Evolutionary conservation across 2,329 filamentous ascomycete genomes (phyloP).

Genomic region (Colletotrichum sp.): DNA sequence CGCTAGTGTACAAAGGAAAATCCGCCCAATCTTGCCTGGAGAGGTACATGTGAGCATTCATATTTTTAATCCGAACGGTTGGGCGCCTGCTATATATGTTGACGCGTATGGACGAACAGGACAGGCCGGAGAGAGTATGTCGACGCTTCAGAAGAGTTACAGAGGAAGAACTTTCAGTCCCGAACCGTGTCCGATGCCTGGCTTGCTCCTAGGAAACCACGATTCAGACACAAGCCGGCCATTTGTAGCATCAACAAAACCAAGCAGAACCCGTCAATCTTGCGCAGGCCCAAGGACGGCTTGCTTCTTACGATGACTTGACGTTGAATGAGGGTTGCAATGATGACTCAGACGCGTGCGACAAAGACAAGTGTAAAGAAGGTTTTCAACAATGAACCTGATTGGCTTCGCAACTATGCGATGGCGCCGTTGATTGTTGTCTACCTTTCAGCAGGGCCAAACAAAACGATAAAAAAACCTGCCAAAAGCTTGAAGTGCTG

Average conservation of each 20-base stretch:
- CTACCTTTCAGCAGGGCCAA: neutral
- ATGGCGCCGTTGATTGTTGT: neutral
- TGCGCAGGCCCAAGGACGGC: neutral
- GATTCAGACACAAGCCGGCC: accelerated
- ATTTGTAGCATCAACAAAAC: neutral
- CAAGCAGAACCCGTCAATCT: neutral
- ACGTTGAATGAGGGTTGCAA: neutral
- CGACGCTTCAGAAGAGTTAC: neutral
- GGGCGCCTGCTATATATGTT: too few relatives aligned
- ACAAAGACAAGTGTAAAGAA: neutral
- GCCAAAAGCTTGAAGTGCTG: neutral
- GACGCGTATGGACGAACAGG: neutral
- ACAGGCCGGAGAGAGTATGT: neutral
- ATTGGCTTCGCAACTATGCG: neutral
- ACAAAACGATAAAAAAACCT: neutral
- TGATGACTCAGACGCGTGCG: neutral
- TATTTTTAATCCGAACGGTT: too few relatives aligned
- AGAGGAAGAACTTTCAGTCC: neutral
- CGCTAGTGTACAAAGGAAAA: too few relatives aligned
- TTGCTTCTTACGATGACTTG: neutral
- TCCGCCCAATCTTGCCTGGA: too few relatives aligned
- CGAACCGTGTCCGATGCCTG: neutral
- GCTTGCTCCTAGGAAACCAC: neutral
- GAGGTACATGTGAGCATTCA: too few relatives aligned
- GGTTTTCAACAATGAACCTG: neutral